Evolutionary conservation across 2,329 filamentous ascomycete genomes (phyloP).

Genomic region (Microascus cirrosus): DNA sequence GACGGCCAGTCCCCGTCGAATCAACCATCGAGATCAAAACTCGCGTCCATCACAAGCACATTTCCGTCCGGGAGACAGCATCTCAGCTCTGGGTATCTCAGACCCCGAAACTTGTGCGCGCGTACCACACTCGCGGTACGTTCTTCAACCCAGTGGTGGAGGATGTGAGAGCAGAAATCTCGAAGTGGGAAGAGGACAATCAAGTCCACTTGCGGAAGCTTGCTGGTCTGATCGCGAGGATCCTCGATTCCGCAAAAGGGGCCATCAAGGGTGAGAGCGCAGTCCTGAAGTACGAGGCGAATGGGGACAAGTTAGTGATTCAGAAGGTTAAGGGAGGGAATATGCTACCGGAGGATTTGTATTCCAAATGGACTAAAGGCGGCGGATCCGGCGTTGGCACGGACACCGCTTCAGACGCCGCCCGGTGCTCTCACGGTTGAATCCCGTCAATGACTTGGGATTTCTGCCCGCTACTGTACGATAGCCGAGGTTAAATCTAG

Average conservation of each 20-base stretch:
- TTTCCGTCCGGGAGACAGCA: constrained; percentile 22
- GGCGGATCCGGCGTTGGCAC: no score
- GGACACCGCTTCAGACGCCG: no score
- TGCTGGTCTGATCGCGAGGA: constrained; percentile 17
- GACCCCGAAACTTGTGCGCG: constrained; percentile 31
- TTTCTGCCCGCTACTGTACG: no score
- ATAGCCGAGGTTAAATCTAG: no score
- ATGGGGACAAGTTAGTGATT: constrained; percentile 1
- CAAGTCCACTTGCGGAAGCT: constrained; percentile 17
- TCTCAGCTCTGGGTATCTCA: constrained; percentile 35
- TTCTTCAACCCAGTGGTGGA: constrained; percentile 22
- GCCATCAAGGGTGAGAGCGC: constrained; percentile 8
- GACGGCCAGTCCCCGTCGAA: constrained; percentile 17
- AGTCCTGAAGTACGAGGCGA: constrained; percentile 12
- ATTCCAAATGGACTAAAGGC: constrained; percentile 12
- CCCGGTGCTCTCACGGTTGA: no score
- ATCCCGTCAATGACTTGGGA: background rate
- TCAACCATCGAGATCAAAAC: constrained; percentile 35
- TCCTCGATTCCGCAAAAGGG: constrained; percentile 16
- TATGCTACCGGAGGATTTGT: constrained; percentile 19
- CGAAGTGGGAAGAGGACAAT: constrained; percentile 22
- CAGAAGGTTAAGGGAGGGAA: constrained; percentile 1
- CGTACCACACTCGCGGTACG: constrained; percentile 24
- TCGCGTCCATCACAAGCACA: constrained; percentile 16
- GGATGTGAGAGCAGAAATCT: constrained; percentile 19